A percentile compares a stretch with the other conserved stretches of the same genome.
Evolutionary conservation across 208 protist species (phyloP).

Genomic region (Balamuthia mandrillaris): DNA sequence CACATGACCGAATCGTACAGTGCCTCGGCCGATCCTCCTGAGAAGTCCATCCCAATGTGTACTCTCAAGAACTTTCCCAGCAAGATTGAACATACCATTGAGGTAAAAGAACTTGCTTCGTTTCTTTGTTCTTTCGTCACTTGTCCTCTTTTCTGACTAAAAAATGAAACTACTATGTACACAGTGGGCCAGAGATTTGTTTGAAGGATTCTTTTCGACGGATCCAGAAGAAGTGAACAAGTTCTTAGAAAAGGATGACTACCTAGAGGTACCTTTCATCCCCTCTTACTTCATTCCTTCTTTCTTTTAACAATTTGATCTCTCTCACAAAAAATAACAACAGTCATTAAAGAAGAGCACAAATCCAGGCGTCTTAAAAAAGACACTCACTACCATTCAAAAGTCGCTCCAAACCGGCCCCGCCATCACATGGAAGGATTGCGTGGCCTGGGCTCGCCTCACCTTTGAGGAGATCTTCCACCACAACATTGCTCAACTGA

Average conservation of each 20-base stretch:
- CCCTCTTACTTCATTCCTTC: no score
- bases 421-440: constrained; percentile 81
- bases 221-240: constrained; percentile 63
- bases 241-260: constrained; percentile 49
- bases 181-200: constrained; percentile 76
- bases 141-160: no score
- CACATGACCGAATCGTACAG: constrained; percentile 97
- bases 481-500: constrained; percentile 91
- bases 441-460: constrained; percentile 87
- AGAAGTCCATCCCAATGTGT: constrained; percentile 98
- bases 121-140: no score
- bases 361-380: background rate
- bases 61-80: constrained; percentile 99
- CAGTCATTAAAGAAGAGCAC: background rate
- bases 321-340: no score
- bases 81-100: constrained; percentile 97
- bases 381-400: background rate
- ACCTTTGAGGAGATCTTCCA: constrained; percentile 93
- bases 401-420: background rate
- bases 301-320: no score
- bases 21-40: constrained; percentile 92
- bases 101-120: no score
- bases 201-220: constrained; percentile 77
- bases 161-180: no score
- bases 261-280: background rate